Base-by-base conservation (phyloP, 352 stramenopile genomes). In the Peronospora destructor region DNA sequence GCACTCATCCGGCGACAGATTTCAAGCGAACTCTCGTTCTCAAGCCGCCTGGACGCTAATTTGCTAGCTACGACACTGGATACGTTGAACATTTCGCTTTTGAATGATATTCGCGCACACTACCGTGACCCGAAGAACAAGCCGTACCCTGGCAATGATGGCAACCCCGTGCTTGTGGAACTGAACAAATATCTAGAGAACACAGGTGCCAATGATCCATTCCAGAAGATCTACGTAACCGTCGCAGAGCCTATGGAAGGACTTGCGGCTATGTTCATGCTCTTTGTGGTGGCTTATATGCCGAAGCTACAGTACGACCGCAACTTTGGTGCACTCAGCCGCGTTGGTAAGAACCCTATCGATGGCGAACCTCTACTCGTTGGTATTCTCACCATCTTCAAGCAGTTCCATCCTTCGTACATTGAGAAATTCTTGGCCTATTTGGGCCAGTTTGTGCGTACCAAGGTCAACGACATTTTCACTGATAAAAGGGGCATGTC, bases 401-500 rank as follows among this genome's bases (percentile, higher is more conserved):
- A 95, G 64, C 92, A 98, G 66, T 97, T 97, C 62, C 91, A 97
- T 63, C 86, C 88, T 45, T 94, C 85, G 19, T 97, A 96, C 68
- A 91, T 84, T n/a, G 76, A 95, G 48, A 88, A 91, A 45, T 95
- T 97, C 46, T 68, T 98, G 12, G 75, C 83, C 16, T 97, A 96
- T 50, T 57, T 97, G 51, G 87, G 89, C 6, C 92, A 98, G 66
- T 97, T 89, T 56, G 85, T 97, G 37, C 85, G 88, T 25, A 79
- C 89, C 9, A 94, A 87, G 55, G 77, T 91, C 28, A 91, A 89
- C 43, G 84, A 92, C 40, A 75, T 88, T 54, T 86, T 90, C 25
- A 51, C 72, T 7, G 64, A 87, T 16, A 75, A 85, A 42, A 76
- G 79, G 56, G 53, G 62, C 44, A 74, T 77, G 41, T 12, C 52